A percentile compares a stretch with the other conserved stretches of the same genome.
These are phyloP conservation scores for Mycosphaerella arachidis DNA, from an alignment of 2,329 filamentous ascomycete genomes.

Conservation along the genomic window DNA sequence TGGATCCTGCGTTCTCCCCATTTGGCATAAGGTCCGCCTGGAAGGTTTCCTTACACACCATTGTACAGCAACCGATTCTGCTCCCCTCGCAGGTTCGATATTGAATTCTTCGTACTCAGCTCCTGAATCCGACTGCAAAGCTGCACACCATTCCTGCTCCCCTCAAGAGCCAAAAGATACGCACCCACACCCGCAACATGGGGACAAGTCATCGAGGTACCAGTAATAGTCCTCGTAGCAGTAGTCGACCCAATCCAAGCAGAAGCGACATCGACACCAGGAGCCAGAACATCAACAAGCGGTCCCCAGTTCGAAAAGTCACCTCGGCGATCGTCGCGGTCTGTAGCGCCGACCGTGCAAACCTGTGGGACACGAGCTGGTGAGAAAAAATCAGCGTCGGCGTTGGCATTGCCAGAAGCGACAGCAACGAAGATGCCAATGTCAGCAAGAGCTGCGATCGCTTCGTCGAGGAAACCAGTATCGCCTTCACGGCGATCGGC, in stretches of 20 bases:
- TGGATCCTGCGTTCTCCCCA: no score
- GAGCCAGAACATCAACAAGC: slow-evolving; percentile 38
- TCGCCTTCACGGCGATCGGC: not conserved
- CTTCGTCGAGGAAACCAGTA: not conserved
- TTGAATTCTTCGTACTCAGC: slow-evolving; percentile 41
- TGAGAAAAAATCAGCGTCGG: slow-evolving; percentile 23
- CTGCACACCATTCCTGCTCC: slow-evolving; percentile 35
- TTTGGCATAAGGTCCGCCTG: no score
- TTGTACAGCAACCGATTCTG: not conserved
- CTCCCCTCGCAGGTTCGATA: slow-evolving; percentile 32
- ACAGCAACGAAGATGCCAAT: slow-evolving; percentile 36
- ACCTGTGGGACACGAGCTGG: slow-evolving; percentile 31
- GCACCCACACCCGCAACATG: slow-evolving; percentile 64
- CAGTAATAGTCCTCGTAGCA: slow-evolving; percentile 47
- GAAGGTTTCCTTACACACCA: not conserved
- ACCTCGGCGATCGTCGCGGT: slow-evolving; percentile 28
- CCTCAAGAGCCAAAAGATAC: slow-evolving; percentile 53
- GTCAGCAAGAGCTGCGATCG: not conserved
- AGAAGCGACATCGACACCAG: slow-evolving; percentile 39
- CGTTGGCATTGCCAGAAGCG: slow-evolving; percentile 32
- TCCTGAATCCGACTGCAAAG: slow-evolving; percentile 46
- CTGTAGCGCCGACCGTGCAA: slow-evolving; percentile 33
- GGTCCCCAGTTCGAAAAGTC: slow-evolving; percentile 38
- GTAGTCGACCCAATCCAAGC: slow-evolving; percentile 44
- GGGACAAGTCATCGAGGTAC: slow-evolving; percentile 62